Evolutionary conservation across 1,284 basidiomycete species (phyloP).

Genomic region (Ustilago nuda): DNA sequence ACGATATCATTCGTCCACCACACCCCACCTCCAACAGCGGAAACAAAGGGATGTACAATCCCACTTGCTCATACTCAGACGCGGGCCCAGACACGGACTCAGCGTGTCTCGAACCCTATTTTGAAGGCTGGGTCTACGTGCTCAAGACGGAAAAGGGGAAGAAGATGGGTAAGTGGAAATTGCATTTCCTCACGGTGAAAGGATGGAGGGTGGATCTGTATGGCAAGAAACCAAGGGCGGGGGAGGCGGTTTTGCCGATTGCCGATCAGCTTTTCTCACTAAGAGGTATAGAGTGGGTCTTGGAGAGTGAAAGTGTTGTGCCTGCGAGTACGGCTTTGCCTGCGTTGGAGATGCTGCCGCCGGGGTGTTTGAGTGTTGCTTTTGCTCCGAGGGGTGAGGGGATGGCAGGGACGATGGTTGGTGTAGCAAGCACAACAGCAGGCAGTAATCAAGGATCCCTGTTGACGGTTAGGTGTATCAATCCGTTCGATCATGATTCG

Average conservation of each 20-base stretch:
- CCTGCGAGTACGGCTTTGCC: conserved; percentile 33
- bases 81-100: conserved; percentile 21
- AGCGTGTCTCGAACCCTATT: conserved; percentile 47
- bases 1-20: conserved; percentile 12
- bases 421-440: neutral
- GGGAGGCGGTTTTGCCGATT: conserved; percentile 23
- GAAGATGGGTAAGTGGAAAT: conserved; percentile 56
- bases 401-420: neutral
- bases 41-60: conserved; percentile 4
- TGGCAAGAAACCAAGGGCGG: conserved; percentile 41
- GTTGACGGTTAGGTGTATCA: conserved; percentile 47
- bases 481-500: conserved; percentile 48
- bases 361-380: conserved; percentile 20
- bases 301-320: conserved; percentile 22
- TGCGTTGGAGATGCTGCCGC: conserved; percentile 31
- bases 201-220: conserved; percentile 52
- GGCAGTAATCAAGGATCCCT: neutral
- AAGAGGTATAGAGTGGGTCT: conserved; percentile 33
- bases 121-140: conserved; percentile 60
- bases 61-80: conserved; percentile 10
- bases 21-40: neutral
- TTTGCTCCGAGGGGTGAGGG: conserved; percentile 17
- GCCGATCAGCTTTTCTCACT: conserved; percentile 38
- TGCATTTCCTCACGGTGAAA: conserved; percentile 53
- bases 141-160: conserved; percentile 39